These are phyloP conservation scores for Aurinia saxatilis DNA, from an alignment of 345 rosid species.

Conservation along the genomic window DNA sequence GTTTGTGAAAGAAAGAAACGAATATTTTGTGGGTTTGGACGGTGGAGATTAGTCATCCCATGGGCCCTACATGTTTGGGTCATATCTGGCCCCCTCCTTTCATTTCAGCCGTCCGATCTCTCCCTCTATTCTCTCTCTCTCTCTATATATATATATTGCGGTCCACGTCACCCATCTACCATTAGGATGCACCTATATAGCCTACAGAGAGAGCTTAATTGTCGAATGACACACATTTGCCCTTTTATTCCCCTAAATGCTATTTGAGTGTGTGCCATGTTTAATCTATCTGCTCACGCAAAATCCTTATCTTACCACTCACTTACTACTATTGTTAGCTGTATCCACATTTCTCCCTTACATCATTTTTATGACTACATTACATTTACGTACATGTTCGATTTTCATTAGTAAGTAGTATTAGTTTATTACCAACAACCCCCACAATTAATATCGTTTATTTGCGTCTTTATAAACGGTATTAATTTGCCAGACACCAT, in stretches of 20 bases:
- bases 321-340: no score
- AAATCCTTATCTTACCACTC: neutral
- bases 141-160: no score
- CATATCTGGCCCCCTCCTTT: constrained; percentile 1
- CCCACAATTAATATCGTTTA: no score
- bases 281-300: constrained; percentile 4
- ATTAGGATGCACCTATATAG: no score
- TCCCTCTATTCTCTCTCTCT: constrained; percentile 4
- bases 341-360: constrained; percentile 3
- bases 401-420: no score
- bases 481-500: no score
- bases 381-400: no score
- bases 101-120: constrained; percentile 16
- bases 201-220: no score
- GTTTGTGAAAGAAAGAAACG: neutral
- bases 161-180: constrained; percentile 19
- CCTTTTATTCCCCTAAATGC: constrained; percentile 3
- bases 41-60: constrained; percentile 20
- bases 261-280: constrained; percentile 5
- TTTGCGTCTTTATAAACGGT: no score
- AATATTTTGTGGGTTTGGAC: constrained; percentile 20
- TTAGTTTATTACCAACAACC: no score
- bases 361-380: no score
- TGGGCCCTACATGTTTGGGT: constrained; percentile 16
- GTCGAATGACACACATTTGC: neutral